Evolutionary conservation across 2,329 filamentous ascomycete species (phyloP).

Genomic region (Colletotrichum liriopes): DNA sequence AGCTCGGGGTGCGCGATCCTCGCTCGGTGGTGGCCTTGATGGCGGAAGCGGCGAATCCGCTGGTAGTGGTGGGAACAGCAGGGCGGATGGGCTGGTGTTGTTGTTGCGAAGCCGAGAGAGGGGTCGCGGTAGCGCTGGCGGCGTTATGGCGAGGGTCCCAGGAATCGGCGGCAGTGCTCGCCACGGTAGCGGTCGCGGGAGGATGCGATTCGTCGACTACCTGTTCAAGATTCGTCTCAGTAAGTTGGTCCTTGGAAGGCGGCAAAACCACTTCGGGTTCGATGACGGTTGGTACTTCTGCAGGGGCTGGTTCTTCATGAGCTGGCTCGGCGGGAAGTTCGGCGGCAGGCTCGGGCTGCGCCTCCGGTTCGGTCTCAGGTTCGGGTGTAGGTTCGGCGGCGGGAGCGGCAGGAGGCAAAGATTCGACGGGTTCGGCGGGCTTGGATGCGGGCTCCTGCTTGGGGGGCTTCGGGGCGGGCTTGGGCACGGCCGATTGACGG

Average conservation of each 20-base stretch:
- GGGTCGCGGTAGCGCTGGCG: constrained; percentile 75
- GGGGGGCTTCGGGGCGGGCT: constrained; percentile 68
- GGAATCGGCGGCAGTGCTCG: constrained; percentile 90
- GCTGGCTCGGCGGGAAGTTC: constrained; percentile 49
- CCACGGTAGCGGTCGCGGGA: constrained; percentile 84
- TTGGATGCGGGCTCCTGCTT: constrained; percentile 65
- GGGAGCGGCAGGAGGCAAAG: constrained; percentile 48
- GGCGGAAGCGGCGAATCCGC: constrained; percentile 85
- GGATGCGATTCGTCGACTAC: constrained; percentile 86
- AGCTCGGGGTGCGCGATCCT: constrained; percentile 80
- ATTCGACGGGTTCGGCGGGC: constrained; percentile 62
- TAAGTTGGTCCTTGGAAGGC: constrained; percentile 86
- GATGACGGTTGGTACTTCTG: constrained; percentile 54
- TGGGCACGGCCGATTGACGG: constrained; percentile 70
- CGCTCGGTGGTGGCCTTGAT: constrained; percentile 81
- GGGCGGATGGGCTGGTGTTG: constrained; percentile 73
- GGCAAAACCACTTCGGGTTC: constrained; percentile 71
- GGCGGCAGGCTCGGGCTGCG: constrained; percentile 53
- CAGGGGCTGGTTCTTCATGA: constrained; percentile 47
- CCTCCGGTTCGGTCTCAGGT: constrained; percentile 57
- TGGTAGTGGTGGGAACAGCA: constrained; percentile 50
- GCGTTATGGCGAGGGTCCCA: constrained; percentile 79
- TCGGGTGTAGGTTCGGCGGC: constrained; percentile 45
- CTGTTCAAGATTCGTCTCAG: constrained; percentile 92
- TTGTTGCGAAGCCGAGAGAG: constrained; percentile 75